Conservation (phyloP, 2,329 filamentous ascomycete species). For the Sporothrix brunneoviolacea region DNA sequence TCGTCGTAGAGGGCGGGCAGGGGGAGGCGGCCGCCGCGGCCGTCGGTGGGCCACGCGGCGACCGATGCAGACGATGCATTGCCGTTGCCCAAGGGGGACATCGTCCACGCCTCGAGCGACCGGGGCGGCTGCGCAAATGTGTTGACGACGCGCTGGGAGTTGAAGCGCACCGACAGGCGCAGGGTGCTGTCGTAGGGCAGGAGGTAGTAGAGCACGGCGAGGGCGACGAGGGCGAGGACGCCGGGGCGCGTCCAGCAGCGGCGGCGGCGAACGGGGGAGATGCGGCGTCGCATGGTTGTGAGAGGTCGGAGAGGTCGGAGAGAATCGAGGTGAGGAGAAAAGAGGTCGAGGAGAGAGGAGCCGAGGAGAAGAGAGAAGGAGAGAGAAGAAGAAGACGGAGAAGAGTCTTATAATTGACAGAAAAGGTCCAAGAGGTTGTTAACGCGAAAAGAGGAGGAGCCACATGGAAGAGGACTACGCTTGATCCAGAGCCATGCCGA, state of each 20-base stretch:
- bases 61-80: constrained; percentile 23
- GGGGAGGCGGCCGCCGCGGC: constrained; percentile 8
- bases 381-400: neutral
- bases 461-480: neutral
- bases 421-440: neutral
- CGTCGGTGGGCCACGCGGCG: too few species aligned
- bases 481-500: constrained; percentile 5
- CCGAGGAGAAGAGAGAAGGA: neutral
- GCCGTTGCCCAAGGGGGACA: constrained; percentile 9
- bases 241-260: neutral
- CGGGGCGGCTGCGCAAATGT: constrained; percentile 30
- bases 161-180: constrained; percentile 23
- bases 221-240: neutral
- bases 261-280: constrained; percentile 6
- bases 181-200: constrained; percentile 26
- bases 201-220: constrained; percentile 19
- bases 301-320: too few species aligned
- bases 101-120: constrained; percentile 9
- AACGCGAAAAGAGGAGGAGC: constrained; percentile 1
- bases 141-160: constrained; percentile 22
- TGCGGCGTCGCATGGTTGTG: constrained; percentile 3
- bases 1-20: constrained; percentile 39
- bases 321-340: neutral
- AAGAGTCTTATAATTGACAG: neutral
- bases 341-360: neutral